A percentile compares a stretch with the other conserved stretches of the same genome.
These are phyloP conservation scores for Oryza punctata DNA, from an alignment of 176 grass and related monocot genomes.

Conservation along the genomic window DNA sequence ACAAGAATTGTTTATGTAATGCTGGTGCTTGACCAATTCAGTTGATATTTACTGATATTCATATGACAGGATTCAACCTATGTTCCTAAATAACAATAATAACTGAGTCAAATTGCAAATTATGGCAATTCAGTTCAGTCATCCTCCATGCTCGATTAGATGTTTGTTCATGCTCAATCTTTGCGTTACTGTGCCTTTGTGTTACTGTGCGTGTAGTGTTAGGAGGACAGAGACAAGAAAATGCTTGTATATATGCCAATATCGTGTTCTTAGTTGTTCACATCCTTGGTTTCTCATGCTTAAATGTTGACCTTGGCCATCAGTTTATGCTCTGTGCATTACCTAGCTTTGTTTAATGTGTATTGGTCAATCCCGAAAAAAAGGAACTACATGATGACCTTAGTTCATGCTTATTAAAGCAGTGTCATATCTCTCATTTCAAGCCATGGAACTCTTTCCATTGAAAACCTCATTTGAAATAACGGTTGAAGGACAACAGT, in stretches of 20 bases:
- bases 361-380: background rate
- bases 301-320: background rate
- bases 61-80: background rate
- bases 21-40: background rate
- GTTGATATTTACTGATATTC: background rate
- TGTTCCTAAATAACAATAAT: background rate
- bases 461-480: background rate
- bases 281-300: background rate
- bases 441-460: background rate
- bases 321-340: background rate
- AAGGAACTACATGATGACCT: background rate
- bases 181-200: too few relatives aligned
- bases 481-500: background rate
- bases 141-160: background rate
- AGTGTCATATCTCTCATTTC: constrained; percentile 3
- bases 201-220: background rate
- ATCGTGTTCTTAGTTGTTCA: background rate
- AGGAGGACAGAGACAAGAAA: background rate
- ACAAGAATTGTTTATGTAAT: background rate
- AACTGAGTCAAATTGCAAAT: background rate
- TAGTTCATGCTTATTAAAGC: background rate
- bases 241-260: background rate
- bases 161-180: background rate
- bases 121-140: background rate
- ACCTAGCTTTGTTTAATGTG: background rate